These are phyloP conservation scores for Beauveria scarabaeidicola DNA, from an alignment of 2,329 filamentous ascomycete species.

Conservation along the genomic window DNA sequence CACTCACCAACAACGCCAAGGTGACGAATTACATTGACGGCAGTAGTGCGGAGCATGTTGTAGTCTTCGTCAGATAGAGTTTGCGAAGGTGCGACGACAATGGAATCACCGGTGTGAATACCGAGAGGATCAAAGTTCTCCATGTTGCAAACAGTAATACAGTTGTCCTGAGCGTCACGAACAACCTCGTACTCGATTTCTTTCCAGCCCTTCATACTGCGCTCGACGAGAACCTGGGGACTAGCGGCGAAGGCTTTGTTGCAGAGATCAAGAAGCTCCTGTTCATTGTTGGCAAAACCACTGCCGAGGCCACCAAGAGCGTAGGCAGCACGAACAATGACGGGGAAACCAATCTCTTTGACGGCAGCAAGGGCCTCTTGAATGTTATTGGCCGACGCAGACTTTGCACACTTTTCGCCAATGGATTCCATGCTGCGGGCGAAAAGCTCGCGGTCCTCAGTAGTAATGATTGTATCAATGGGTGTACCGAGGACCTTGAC, in stretches of 20 bases:
- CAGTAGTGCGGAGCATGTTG: constrained; percentile 96
- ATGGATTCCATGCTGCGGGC: constrained; percentile 98
- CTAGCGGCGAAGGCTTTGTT: constrained; percentile 91
- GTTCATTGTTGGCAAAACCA: constrained; percentile 85
- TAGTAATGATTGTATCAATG: constrained; percentile 97
- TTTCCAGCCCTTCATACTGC: constrained; percentile 99
- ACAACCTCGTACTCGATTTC: constrained; percentile 99
- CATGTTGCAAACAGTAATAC: constrained; percentile 99
- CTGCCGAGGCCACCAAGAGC: constrained; percentile 90
- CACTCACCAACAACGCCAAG: constrained; percentile 96
- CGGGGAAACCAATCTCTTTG: constrained; percentile 86
- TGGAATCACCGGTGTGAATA: constrained; percentile 96
- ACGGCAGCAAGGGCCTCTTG: constrained; percentile 86
- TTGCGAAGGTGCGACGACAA: constrained; percentile 94
- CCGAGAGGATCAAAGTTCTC: constrained; percentile 98
- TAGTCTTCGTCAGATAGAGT: constrained; percentile 97
- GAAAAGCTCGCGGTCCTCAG: constrained; percentile 94
- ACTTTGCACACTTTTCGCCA: constrained; percentile 95
- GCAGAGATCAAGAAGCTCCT: constrained; percentile 78
- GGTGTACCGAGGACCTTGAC: constrained; percentile 93
- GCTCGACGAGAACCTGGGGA: constrained; percentile 92
- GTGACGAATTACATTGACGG: constrained; percentile 94
- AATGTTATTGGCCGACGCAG: constrained; percentile 79
- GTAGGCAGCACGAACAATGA: constrained; percentile 95
- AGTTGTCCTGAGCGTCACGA: constrained; percentile 91